phyloP scores from a whole-genome alignment of 164 flowering plant genomes.

The Annona squamosa region DNA sequence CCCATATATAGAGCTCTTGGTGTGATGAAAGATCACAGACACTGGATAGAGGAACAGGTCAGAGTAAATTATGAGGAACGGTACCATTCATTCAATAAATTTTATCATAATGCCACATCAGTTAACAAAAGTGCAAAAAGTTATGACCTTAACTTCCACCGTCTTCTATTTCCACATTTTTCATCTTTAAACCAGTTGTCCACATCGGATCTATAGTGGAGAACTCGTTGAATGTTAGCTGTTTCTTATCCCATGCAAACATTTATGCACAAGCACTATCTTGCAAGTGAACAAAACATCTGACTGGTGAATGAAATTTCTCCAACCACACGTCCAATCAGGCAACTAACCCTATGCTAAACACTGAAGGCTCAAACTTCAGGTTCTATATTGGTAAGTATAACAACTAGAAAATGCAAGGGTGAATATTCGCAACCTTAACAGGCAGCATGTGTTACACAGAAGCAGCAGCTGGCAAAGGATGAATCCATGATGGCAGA shows the following conservation, averaged over 20 bases:
- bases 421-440: neutral
- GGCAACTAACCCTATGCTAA: neutral
- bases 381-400: neutral
- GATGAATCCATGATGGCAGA: too few relatives aligned
- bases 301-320: neutral
- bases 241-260: neutral
- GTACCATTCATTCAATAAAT: neutral
- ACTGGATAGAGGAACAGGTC: neutral
- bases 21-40: neutral
- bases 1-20: neutral
- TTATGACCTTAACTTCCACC: neutral
- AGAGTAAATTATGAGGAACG: neutral
- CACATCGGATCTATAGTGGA: neutral
- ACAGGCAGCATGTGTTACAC: too few relatives aligned
- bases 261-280: neutral
- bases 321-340: neutral
- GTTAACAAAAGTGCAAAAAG: neutral
- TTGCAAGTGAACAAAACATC: neutral
- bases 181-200: neutral
- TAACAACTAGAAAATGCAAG: neutral
- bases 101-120: neutral
- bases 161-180: neutral
- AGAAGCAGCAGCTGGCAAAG: too few relatives aligned
- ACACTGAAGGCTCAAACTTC: neutral
- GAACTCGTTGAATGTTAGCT: neutral